Evolutionary conservation across 495 filamentous ascomycete genomes (phyloP).

Genomic region (Glonium stellatum): DNA sequence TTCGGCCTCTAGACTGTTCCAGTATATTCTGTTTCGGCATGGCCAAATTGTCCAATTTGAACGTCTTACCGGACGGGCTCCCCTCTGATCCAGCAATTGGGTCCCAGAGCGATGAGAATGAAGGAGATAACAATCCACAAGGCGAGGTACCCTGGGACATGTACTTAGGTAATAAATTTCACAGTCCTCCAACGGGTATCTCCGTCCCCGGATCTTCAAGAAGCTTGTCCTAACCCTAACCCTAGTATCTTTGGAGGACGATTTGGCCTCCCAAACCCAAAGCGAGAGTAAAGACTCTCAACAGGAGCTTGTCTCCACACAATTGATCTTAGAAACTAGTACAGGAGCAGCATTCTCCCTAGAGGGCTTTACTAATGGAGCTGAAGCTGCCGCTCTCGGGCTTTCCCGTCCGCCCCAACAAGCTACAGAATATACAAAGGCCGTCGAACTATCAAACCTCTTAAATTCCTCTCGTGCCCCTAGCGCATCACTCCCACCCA

Average conservation of each 20-base stretch:
- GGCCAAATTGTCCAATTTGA: not conserved
- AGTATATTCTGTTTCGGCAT: not conserved
- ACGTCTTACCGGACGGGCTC: not conserved
- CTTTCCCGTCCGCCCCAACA: not conserved
- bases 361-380: constrained; percentile 4
- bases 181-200: no score
- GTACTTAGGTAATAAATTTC: no score
- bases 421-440: not conserved
- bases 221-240: no score
- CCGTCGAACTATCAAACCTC: not conserved
- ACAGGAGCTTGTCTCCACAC: not conserved
- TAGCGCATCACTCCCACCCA: not conserved
- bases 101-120: not conserved
- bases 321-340: constrained; percentile 8
- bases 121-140: not conserved
- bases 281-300: not conserved
- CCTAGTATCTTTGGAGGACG: not conserved
- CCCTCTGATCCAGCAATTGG: not conserved
- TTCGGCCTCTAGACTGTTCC: no score
- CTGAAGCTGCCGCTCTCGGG: not conserved
- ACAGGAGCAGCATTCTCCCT: constrained; percentile 5
- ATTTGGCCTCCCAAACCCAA: not conserved
- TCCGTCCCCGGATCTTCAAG: no score
- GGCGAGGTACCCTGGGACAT: not conserved
- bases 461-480: not conserved